Percentiles rank a stretch among this genome's conserved stretches.
These are phyloP conservation scores for Cystobasidium ongulense DNA, from an alignment of 768 basidiomycete genomes.

Conservation along the genomic window DNA sequence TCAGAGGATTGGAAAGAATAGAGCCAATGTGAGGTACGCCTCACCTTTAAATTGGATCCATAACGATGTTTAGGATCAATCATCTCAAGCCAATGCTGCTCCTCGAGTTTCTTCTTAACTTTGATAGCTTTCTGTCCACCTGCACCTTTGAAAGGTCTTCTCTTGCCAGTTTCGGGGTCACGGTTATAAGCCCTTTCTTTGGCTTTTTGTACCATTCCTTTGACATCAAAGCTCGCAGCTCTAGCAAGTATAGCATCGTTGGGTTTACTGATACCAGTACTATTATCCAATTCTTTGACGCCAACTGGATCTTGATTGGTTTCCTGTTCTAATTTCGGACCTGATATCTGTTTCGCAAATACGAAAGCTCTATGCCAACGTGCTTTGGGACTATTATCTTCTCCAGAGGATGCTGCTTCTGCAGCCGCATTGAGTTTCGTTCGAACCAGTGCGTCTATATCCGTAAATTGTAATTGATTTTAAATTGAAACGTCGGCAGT, in stretches of 20 bases:
- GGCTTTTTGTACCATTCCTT: background rate
- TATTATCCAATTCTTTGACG: background rate
- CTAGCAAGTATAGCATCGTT: background rate
- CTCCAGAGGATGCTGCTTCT: background rate
- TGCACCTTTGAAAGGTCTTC: conserved; percentile 15
- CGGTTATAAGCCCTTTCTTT: conserved; percentile 6
- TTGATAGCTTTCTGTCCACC: conserved; percentile 16
- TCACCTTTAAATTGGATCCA: conserved; percentile 24
- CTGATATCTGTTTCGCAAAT: conserved; percentile 10
- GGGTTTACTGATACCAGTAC: background rate
- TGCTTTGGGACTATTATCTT: background rate
- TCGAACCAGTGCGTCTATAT: background rate
- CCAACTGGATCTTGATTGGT: background rate
- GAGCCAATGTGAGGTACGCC: background rate
- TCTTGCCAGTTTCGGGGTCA: conserved; percentile 20
- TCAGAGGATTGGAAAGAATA: background rate
- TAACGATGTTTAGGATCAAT: conserved; percentile 25
- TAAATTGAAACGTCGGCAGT: too few relatives aligned
- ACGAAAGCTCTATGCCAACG: conserved; percentile 8
- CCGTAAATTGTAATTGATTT: too few relatives aligned
- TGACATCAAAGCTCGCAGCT: background rate
- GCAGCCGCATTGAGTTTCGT: conserved; percentile 4
- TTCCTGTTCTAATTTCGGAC: conserved; percentile 11
- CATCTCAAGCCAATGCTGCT: conserved; percentile 29
- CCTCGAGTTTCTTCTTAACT: conserved; percentile 23